Percentiles rank a stretch among this genome's conserved stretches.
Conservation (phyloP, 257 asterid species). For the Solanum infundibuliforme region DNA sequence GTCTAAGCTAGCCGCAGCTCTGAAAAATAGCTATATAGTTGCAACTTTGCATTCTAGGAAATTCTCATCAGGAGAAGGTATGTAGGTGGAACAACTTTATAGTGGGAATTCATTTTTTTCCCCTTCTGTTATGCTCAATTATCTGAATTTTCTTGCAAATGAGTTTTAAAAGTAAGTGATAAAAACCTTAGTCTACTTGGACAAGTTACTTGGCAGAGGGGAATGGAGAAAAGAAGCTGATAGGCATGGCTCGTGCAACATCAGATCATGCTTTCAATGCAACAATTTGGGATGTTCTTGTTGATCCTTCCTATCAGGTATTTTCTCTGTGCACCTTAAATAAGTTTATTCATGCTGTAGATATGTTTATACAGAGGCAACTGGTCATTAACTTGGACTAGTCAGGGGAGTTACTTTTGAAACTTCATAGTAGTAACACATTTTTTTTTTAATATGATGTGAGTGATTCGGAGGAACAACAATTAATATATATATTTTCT, state of each 20-base stretch:
- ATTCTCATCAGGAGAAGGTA: slow-evolving; percentile 72
- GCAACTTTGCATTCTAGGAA: slow-evolving; percentile 70
- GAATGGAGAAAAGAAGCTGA: slow-evolving; percentile 63
- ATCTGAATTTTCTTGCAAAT: background rate
- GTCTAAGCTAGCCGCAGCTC: slow-evolving; percentile 86
- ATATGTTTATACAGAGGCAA: background rate
- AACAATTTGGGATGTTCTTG: slow-evolving; percentile 98
- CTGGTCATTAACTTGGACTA: background rate
- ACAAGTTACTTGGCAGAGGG: slow-evolving; percentile 92
- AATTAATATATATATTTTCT: background rate
- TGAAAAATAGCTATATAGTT: slow-evolving; percentile 88
- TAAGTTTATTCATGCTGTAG: background rate
- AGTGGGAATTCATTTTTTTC: background rate
- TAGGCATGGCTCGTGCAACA: slow-evolving; percentile 99
- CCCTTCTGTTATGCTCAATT: background rate
- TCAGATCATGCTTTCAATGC: slow-evolving; percentile 99
- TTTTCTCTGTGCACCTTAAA: background rate
- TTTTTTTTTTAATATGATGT: background rate
- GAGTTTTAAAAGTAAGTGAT: slow-evolving; percentile 42
- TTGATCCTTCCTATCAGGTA: slow-evolving; percentile 97
- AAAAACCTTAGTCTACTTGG: slow-evolving; percentile 76
- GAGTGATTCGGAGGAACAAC: background rate
- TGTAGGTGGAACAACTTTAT: slow-evolving; percentile 8
- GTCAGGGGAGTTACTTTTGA: background rate
- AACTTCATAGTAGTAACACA: background rate